Conservation (phyloP, 164 flowering plant species). For the Akebia trifoliata region DNA sequence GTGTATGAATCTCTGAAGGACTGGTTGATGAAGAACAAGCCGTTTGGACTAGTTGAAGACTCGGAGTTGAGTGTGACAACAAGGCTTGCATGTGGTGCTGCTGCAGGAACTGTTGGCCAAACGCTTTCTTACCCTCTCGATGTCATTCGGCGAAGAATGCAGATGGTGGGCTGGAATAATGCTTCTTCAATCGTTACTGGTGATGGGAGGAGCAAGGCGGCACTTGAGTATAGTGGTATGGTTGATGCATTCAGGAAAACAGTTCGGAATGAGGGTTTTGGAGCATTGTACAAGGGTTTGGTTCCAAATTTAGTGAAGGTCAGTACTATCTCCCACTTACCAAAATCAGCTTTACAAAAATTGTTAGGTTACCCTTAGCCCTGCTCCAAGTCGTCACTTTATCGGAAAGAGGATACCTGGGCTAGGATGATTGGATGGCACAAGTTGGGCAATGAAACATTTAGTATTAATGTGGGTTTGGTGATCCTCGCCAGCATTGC, state of each 20-base stretch:
- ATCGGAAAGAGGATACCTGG: neutral
- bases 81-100: constrained; percentile 94
- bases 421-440: neutral
- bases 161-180: constrained; percentile 96
- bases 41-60: constrained; percentile 65
- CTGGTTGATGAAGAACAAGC: constrained; percentile 61
- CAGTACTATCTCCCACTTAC: constrained; percentile 17
- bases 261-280: constrained; percentile 81
- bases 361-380: neutral
- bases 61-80: constrained; percentile 72
- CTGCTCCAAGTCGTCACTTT: neutral
- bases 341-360: neutral
- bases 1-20: constrained; percentile 96
- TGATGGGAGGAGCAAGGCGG: constrained; percentile 61
- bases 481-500: too few species aligned
- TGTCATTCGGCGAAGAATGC: constrained; percentile 95
- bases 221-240: constrained; percentile 82
- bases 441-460: neutral
- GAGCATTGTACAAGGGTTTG: constrained; percentile 95
- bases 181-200: constrained; percentile 80
- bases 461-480: too few species aligned
- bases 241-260: constrained; percentile 92
- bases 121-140: constrained; percentile 97
- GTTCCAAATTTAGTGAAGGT: constrained; percentile 98
- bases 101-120: constrained; percentile 95